These are phyloP conservation scores for Aureobasidium sp. DNA, from an alignment of 2,329 filamentous ascomycete genomes.

Conservation along the genomic window DNA sequence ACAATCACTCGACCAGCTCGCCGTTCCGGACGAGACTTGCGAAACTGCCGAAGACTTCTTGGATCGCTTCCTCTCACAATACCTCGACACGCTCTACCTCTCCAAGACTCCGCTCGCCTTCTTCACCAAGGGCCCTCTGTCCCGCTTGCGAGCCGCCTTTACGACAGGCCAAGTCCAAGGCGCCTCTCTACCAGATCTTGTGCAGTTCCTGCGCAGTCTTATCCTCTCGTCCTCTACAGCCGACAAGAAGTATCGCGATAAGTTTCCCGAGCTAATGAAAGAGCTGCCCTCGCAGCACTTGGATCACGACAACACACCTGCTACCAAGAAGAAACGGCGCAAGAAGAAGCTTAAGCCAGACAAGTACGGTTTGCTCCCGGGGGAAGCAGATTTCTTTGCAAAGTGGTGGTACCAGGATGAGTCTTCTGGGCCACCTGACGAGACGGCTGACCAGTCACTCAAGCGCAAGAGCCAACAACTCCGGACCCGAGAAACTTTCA, in stretches of 20 bases:
- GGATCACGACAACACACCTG: conserved; percentile 10
- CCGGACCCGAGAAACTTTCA: conserved; percentile 78
- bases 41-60: conserved; percentile 45
- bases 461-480: conserved; percentile 66
- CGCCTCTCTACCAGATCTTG: conserved; percentile 57
- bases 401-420: conserved; percentile 74
- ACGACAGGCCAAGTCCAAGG: conserved; percentile 44
- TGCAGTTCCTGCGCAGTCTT: conserved; percentile 67
- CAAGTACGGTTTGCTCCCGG: conserved; percentile 73
- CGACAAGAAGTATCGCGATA: conserved; percentile 84
- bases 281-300: conserved; percentile 50
- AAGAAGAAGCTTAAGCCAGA: conserved; percentile 70
- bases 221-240: conserved; percentile 57
- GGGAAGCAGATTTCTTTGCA: conserved; percentile 70
- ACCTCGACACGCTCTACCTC: conserved; percentile 52
- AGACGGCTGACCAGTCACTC: conserved; percentile 52
- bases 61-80: conserved; percentile 53
- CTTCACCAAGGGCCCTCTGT: conserved; percentile 84
- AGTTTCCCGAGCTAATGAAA: conserved; percentile 70
- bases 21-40: conserved; percentile 18
- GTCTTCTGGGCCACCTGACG: conserved; percentile 49
- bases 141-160: conserved; percentile 77
- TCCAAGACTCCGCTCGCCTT: conserved; percentile 80
- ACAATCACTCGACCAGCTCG: not conserved
- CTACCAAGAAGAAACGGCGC: conserved; percentile 54